Base-by-base conservation (phyloP, 352 stramenopile genomes). In the Globisporangium irregulare region DNA sequence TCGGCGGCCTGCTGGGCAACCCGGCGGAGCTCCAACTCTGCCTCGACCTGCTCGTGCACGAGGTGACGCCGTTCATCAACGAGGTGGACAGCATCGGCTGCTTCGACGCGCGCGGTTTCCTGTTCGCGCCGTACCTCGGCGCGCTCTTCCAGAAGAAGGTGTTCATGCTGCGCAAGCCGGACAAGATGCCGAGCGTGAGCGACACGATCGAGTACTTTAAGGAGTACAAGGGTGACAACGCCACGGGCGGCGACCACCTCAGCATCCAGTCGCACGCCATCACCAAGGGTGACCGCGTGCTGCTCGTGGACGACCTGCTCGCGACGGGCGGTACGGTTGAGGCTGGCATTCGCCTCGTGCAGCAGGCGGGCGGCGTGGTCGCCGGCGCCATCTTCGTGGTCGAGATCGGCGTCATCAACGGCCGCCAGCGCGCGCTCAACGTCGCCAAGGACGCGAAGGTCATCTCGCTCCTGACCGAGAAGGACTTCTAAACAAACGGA, bases 91-190 rank as follows among this genome's bases (percentile, higher is more conserved):
- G 78, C 57, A 97, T 98, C 56, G 91, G 92, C 63, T 96, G 95
- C 78, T 91, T 99, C 63, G 97, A 99, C 77, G 96, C 97, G 53
- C 90, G 97, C 41, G 97, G 97, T n/a, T 99, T 99, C 70, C 80
- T 99, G 29, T 95, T 99, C 56, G 97, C 93, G 24, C 97, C 97
- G 58, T 97, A 97, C 59, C 82, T 99, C 62, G 97, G 95, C 20
- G 81, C 98, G 55, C 85, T 82, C n/a, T 89, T 99, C 68, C 89
- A 98, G 63, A 99, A 98, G 74, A 97, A 96, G 25, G 98, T 99
- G 73, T 98, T 99, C 72, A 99, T 99, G 97, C 93, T 99, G 73
- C 89, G 97, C 69, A 99, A 99, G 79, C 90, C 93, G 38, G 95
- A 95, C 50, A 99, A 99, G 79, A 98, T 99, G 89, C 97, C 97